Evolutionary conservation across 106 monocot species (phyloP), one percentile per base, ranked within the genome.

Genomic region (Posidonia australis): DNA sequence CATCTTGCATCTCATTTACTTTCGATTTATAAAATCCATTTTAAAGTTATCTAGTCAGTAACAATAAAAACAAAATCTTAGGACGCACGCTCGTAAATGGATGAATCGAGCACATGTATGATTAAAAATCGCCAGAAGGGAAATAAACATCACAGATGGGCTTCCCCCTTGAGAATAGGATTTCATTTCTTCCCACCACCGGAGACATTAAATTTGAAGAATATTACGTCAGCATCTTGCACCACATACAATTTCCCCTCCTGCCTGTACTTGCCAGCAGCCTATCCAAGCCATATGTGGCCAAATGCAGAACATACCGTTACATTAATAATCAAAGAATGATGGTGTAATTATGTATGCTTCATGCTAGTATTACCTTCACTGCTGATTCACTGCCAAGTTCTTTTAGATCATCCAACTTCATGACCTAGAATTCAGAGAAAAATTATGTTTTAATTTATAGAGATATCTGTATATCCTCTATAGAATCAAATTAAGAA

Each of bases 221-320:
- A 96, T 47, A 96, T 90, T 18, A 96, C 77, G 72, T 96, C 96
- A 1, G 71, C 96, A 74, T 96, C 96, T 64, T 90, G 90, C 51
- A 96, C 96, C 19, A 90, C 66, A 62, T 96, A 96, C 0, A 90
- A 90, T 72, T 96, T 96, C 44, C 96, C 96, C 75, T 96, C 96
- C 76, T 96, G 96, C 70, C 70, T 76, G 66, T 96, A 96, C 67
- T 90, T 96, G 12, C 96, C 96, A 69, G 84, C 90, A 69, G 96
- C 96, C 96, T 96, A 73, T 45, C 51, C 46, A 45, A 26, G 23
- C 9, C 11, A 42, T 11, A 26, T 24, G 31, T 29, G 43, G 42
- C 21, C 0, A 44, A 43, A 5, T 43, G 10, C n/a, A n/a, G n/a
- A 43, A 36, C 42, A 23, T 46, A 24, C 19, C 9, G 2, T 5